Evolutionary conservation across 1,284 basidiomycete species (phyloP).

Genomic region (Ceratobasidium sp.): DNA sequence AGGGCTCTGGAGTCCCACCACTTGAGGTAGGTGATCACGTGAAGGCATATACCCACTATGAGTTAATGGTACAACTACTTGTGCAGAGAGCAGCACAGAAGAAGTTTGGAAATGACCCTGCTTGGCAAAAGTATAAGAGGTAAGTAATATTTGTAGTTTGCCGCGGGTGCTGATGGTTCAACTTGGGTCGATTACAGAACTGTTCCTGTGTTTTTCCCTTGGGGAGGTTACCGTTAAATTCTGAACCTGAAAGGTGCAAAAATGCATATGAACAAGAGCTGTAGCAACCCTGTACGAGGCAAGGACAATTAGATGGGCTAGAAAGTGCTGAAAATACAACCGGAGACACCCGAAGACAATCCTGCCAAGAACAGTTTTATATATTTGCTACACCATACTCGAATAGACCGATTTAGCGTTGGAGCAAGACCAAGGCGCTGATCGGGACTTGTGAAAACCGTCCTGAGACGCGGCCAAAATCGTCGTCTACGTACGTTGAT

Average conservation of each 20-base stretch:
- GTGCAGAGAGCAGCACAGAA: constrained; percentile 65
- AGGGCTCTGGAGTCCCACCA: background rate
- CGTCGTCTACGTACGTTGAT: background rate
- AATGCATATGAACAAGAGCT: background rate
- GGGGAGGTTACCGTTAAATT: constrained; percentile 47
- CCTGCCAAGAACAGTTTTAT: background rate
- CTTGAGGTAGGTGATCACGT: background rate
- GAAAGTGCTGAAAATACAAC: too few species aligned
- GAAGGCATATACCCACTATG: constrained; percentile 32
- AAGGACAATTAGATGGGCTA: background rate
- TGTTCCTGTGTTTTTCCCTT: constrained; percentile 59
- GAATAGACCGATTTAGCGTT: background rate
- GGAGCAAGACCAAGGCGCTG: background rate
- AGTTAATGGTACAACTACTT: constrained; percentile 53
- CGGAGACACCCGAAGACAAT: too few species aligned
- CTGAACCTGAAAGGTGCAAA: background rate
- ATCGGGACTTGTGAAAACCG: background rate
- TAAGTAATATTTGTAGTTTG: constrained; percentile 51
- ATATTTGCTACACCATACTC: background rate
- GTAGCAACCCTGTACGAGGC: background rate
- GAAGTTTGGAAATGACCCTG: constrained; percentile 70
- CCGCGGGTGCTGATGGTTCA: background rate
- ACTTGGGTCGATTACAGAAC: constrained; percentile 46
- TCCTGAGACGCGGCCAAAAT: background rate
- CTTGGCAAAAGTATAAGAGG: constrained; percentile 73